Evolutionary conservation across 1,284 basidiomycete species (phyloP).

Genomic region (Pholiota adiposa): DNA sequence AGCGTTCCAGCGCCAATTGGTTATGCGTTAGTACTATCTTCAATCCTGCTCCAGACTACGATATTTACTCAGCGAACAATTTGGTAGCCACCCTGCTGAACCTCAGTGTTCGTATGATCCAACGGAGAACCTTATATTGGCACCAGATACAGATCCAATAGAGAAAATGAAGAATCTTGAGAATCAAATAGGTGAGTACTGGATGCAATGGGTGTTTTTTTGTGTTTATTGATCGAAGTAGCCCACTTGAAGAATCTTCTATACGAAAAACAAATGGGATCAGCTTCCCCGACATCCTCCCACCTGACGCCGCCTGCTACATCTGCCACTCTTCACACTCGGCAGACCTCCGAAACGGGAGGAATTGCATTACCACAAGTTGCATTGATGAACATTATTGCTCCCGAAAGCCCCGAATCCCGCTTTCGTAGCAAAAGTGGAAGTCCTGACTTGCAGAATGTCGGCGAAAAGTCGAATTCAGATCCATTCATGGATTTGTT

Average conservation of each 20-base stretch:
- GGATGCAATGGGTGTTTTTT: not conserved
- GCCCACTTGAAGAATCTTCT: slow-evolving; percentile 68
- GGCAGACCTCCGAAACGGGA: slow-evolving; percentile 32
- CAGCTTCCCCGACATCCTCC: slow-evolving; percentile 37
- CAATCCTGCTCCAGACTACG: slow-evolving; percentile 5
- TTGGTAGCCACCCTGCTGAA: slow-evolving; percentile 73
- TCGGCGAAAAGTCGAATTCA: slow-evolving; percentile 39
- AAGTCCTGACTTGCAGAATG: slow-evolving; percentile 52
- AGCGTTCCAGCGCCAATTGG: slow-evolving; percentile 80
- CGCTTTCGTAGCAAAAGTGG: slow-evolving; percentile 50
- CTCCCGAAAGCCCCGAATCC: slow-evolving; percentile 46
- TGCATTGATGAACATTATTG: slow-evolving; percentile 45
- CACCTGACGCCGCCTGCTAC: slow-evolving; percentile 16
- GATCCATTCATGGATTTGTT: slow-evolving; percentile 67
- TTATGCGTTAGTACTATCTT: slow-evolving; percentile 61
- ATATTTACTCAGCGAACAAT: not conserved
- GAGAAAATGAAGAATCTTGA: slow-evolving; percentile 80
- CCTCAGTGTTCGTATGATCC: slow-evolving; percentile 84
- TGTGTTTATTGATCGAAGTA: slow-evolving; percentile 31
- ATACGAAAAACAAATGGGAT: slow-evolving; percentile 50
- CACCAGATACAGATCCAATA: slow-evolving; percentile 72
- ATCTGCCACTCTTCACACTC: slow-evolving; percentile 13
- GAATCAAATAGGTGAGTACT: slow-evolving; percentile 67
- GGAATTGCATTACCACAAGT: slow-evolving; percentile 52
- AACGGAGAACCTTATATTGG: slow-evolving; percentile 75